These are phyloP conservation scores for Boletus austroedulis DNA, from an alignment of 1,284 basidiomycete genomes.

Conservation along the genomic window DNA sequence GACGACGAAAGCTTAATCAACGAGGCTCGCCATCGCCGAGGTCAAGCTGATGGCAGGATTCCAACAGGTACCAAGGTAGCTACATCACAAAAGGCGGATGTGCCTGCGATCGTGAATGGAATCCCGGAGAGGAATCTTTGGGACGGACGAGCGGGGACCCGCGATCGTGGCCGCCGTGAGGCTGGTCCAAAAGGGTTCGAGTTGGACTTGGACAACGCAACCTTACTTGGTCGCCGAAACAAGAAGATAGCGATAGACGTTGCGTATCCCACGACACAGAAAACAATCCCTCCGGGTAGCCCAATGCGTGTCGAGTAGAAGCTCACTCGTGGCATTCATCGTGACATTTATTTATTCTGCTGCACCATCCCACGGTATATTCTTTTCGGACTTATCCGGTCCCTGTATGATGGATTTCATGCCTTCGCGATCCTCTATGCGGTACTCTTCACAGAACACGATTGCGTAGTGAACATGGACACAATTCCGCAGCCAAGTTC, in stretches of 20 bases:
- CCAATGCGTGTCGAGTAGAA: slow-evolving; percentile 38
- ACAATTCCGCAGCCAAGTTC: slow-evolving; percentile 4
- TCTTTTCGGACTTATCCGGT: neutral
- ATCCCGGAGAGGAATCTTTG: slow-evolving; percentile 34
- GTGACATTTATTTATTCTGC: neutral
- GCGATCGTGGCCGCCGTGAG: slow-evolving; percentile 53
- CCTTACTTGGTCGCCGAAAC: slow-evolving; percentile 74
- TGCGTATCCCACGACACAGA: slow-evolving; percentile 42
- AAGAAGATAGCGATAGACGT: slow-evolving; percentile 36
- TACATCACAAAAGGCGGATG: slow-evolving; percentile 40
- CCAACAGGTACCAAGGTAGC: slow-evolving; percentile 35
- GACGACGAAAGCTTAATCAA: slow-evolving; percentile 49
- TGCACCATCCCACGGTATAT: no score
- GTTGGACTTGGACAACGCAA: slow-evolving; percentile 81
- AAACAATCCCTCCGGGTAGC: slow-evolving; percentile 35
- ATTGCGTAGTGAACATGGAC: slow-evolving; percentile 18
- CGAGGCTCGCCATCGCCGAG: slow-evolving; percentile 49
- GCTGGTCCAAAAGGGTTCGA: slow-evolving; percentile 57
- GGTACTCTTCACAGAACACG: slow-evolving; percentile 12
- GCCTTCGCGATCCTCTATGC: slow-evolving; percentile 11
- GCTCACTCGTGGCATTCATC: neutral
- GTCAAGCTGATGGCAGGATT: slow-evolving; percentile 35
- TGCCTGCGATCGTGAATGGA: slow-evolving; percentile 13
- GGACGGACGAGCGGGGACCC: slow-evolving; percentile 74
- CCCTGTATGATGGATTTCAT: neutral